These are phyloP conservation scores for Hemisphaericaspora xylofermentans DNA, from an alignment of 1,139 yeast genomes.

Conservation along the genomic window DNA sequence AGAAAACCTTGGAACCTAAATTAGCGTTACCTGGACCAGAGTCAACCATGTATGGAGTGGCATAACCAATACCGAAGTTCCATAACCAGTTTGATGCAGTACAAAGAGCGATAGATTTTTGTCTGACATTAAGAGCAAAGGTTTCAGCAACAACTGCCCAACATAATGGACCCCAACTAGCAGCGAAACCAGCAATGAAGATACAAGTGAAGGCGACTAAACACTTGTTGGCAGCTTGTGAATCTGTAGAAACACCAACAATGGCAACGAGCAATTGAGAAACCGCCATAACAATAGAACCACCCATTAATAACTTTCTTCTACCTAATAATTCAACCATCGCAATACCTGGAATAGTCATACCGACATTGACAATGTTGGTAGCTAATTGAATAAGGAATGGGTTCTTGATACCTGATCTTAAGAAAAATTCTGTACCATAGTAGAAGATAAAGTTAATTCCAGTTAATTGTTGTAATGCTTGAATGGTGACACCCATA, in stretches of 20 bases:
- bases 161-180: conserved; percentile 73
- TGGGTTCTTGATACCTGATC: conserved; percentile 51
- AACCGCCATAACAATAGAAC: conserved; percentile 62
- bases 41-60: conserved; percentile 68
- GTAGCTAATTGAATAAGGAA: conserved; percentile 37
- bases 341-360: conserved; percentile 38
- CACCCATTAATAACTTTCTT: conserved; percentile 41
- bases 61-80: conserved; percentile 67
- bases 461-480: conserved; percentile 74
- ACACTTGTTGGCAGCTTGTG: conserved; percentile 51
- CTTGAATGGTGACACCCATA: conserved; percentile 37
- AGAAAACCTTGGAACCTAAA: conserved; percentile 65
- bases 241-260: conserved; percentile 52
- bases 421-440: conserved; percentile 64
- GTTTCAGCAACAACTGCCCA: conserved; percentile 73
- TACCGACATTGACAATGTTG: conserved; percentile 38
- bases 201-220: conserved; percentile 65
- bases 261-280: conserved; percentile 69
- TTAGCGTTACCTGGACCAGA: conserved; percentile 58
- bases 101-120: conserved; percentile 64
- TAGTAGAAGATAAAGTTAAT: conserved; percentile 69
- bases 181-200: conserved; percentile 66
- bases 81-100: conserved; percentile 73
- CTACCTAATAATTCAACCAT: conserved; percentile 39
- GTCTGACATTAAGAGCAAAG: conserved; percentile 65